phyloP scores from a whole-genome alignment of 352 stramenopile genomes.

The Globisporangium ultimum region DNA sequence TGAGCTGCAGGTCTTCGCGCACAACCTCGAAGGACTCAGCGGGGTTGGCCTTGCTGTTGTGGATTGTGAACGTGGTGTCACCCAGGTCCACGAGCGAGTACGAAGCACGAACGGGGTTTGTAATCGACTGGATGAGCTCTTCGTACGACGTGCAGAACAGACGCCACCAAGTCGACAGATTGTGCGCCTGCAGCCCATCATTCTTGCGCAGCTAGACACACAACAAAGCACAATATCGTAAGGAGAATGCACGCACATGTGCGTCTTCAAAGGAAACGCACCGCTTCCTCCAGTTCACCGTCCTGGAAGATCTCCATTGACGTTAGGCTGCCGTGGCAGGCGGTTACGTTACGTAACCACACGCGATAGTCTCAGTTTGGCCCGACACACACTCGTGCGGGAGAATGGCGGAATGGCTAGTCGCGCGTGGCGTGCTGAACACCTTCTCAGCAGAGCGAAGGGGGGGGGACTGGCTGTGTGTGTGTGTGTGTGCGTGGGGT shows the following conservation, averaged over 20 bases:
- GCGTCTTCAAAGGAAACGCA: conserved; percentile 18
- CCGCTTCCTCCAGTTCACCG: conserved; percentile 73
- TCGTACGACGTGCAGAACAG: conserved; percentile 74
- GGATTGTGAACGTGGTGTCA: conserved; percentile 16
- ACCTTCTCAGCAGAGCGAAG: no score
- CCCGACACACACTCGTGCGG: no score
- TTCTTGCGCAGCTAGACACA: conserved; percentile 49
- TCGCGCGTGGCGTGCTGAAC: no score
- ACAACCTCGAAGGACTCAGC: conserved; percentile 13
- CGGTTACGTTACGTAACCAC: neutral
- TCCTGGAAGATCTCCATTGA: conserved; percentile 81
- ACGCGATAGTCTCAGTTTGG: no score
- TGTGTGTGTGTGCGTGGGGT: neutral
- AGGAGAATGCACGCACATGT: neutral
- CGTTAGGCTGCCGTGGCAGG: neutral
- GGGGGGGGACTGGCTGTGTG: no score
- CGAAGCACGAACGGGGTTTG: conserved; percentile 48
- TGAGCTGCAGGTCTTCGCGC: conserved; percentile 61
- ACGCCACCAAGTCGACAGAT: conserved; percentile 59
- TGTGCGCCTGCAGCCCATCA: conserved; percentile 44
- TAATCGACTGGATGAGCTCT: conserved; percentile 70
- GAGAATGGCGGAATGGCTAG: no score
- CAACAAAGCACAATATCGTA: neutral
- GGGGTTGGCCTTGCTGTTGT: conserved; percentile 5
- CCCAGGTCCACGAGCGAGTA: conserved; percentile 64